Conservation (phyloP, 2,329 filamentous ascomycete genomes). For the Penicillium sp. region DNA sequence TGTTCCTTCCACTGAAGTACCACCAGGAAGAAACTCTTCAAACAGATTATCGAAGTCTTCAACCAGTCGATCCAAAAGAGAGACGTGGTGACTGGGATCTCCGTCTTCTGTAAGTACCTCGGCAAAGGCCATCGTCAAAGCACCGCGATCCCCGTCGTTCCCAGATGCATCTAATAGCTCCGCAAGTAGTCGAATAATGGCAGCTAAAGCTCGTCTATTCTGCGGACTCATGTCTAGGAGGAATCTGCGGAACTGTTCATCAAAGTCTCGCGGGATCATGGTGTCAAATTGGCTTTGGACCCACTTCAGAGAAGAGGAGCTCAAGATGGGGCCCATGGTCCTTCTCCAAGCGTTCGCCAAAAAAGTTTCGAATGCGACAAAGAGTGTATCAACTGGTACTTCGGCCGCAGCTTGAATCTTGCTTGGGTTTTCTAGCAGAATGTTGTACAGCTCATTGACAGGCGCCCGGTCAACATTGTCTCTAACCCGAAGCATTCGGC, state of each 20-base stretch:
- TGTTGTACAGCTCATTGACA: constrained; percentile 89
- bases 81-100: constrained; percentile 78
- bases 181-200: constrained; percentile 79
- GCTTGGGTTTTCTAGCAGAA: constrained; percentile 76
- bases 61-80: constrained; percentile 81
- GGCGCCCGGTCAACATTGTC: constrained; percentile 69
- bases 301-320: constrained; percentile 66
- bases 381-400: constrained; percentile 76
- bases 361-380: constrained; percentile 92
- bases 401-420: constrained; percentile 75
- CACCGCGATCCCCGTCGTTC: constrained; percentile 87
- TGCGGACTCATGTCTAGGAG: constrained; percentile 56
- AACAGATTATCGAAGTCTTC: constrained; percentile 90
- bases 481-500: constrained; percentile 70
- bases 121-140: constrained; percentile 82
- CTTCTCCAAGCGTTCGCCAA: constrained; percentile 83
- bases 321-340: constrained; percentile 81
- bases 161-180: constrained; percentile 85
- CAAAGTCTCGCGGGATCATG: constrained; percentile 49
- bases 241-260: constrained; percentile 56
- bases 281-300: constrained; percentile 60
- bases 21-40: constrained; percentile 57
- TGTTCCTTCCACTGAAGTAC: constrained; percentile 44
- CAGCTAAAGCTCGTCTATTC: constrained; percentile 73
- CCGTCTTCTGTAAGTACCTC: constrained; percentile 79